phyloP scores from a whole-genome alignment of 257 asterid species.

The Solanum rostratum region DNA sequence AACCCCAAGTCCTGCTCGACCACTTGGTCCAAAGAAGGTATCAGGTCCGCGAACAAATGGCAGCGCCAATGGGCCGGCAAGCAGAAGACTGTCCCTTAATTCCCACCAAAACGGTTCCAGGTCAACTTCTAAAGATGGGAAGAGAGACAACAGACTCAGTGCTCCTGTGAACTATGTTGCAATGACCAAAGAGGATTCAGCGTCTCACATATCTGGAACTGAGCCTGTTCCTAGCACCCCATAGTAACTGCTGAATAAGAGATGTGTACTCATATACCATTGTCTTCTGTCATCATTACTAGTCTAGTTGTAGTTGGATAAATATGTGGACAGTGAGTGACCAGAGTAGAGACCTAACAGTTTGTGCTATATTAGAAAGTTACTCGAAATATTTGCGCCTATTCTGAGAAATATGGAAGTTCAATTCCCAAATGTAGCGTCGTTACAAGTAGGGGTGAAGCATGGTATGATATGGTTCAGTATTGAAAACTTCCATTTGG shows the following conservation, averaged over 20 bases:
- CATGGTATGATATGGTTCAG: not conserved
- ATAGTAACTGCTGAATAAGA: slow-evolving; percentile 5
- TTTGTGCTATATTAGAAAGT: slow-evolving; percentile 1
- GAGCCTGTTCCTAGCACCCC: slow-evolving; percentile 29
- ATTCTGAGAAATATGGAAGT: not conserved
- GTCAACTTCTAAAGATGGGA: slow-evolving; percentile 61
- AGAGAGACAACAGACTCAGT: slow-evolving; percentile 48
- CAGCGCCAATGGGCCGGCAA: slow-evolving; percentile 46
- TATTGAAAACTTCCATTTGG: not conserved
- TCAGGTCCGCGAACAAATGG: slow-evolving; percentile 68
- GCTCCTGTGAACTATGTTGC: slow-evolving; percentile 79
- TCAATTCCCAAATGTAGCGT: not conserved
- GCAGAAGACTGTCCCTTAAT: slow-evolving; percentile 73
- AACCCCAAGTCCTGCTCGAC: slow-evolving; percentile 87
- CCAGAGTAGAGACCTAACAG: not conserved
- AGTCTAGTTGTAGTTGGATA: slow-evolving; percentile 22
- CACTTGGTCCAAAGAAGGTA: slow-evolving; percentile 52
- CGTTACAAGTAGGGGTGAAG: not conserved
- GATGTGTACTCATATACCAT: slow-evolving; percentile 1
- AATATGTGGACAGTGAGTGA: not conserved
- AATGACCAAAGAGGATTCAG: slow-evolving; percentile 51
- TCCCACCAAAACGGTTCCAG: slow-evolving; percentile 81
- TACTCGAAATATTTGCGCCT: not conserved
- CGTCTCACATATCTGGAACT: slow-evolving; percentile 30
- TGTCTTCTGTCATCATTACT: slow-evolving; percentile 3